Conservation (phyloP, 768 basidiomycete genomes). For the Naganishia randhawae region DNA sequence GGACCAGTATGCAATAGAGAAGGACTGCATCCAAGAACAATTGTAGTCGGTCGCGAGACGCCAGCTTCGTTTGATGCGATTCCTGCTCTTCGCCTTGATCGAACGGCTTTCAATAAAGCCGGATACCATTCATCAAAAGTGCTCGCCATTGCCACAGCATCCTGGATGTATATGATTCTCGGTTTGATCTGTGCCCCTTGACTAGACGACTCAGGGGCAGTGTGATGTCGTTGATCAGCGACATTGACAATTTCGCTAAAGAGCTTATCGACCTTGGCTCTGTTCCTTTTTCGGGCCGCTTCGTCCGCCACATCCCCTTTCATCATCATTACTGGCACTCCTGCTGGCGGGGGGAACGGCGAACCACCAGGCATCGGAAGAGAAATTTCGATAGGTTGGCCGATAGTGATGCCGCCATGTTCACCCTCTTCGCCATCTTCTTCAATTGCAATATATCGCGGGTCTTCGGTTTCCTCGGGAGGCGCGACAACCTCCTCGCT, state of each 20-base stretch:
- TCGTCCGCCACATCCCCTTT: conserved; percentile 14
- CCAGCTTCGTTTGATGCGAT: not conserved
- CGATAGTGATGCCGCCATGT: conserved; percentile 10
- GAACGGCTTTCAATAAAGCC: conserved; percentile 71
- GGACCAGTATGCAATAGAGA: conserved; percentile 57
- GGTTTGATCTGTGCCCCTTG: conserved; percentile 49
- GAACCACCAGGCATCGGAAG: conserved; percentile 28
- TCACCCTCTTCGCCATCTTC: conserved; percentile 51
- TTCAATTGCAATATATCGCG: conserved; percentile 38
- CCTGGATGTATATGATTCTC: conserved; percentile 77
- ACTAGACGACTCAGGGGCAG: conserved; percentile 36
- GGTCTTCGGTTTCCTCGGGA: conserved; percentile 33
- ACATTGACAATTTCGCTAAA: conserved; percentile 72
- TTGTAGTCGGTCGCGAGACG: conserved; percentile 62
- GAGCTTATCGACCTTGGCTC: conserved; percentile 51
- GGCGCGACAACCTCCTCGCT: conserved; percentile 40
- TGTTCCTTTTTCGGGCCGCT: not conserved
- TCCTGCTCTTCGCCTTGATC: conserved; percentile 64
- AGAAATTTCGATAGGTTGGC: conserved; percentile 25
- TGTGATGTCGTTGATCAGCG: conserved; percentile 37
- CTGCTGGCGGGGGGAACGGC: not conserved
- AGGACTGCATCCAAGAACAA: conserved; percentile 83
- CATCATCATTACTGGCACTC: conserved; percentile 18
- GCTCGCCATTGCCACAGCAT: conserved; percentile 70
- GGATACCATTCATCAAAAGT: conserved; percentile 77